Conservation (phyloP, 169 alveolate genomes). For the Perkinsus marinus region DNA sequence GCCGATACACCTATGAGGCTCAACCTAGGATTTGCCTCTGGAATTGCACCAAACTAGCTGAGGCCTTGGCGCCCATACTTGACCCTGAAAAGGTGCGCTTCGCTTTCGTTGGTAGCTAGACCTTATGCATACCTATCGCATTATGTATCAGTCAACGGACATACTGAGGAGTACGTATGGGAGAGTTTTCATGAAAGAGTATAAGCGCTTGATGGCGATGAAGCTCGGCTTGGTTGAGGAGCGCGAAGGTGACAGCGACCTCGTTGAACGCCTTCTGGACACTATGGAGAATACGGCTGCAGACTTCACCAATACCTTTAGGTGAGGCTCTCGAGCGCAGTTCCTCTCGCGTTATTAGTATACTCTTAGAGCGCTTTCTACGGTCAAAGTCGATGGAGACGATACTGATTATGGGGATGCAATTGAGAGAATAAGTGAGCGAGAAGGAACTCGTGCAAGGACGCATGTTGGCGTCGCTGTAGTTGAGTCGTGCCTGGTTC, state of each 20-base stretch:
- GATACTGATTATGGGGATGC: not conserved
- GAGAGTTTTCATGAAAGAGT: conserved; percentile 14
- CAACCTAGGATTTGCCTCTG: conserved; percentile 48
- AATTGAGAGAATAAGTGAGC: not conserved
- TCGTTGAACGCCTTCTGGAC: conserved; percentile 11
- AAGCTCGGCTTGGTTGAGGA: conserved; percentile 24
- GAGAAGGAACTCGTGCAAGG: not conserved
- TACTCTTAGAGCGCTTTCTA: not conserved
- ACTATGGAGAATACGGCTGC: conserved; percentile 21
- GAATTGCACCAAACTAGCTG: conserved; percentile 34
- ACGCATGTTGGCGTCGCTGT: not conserved
- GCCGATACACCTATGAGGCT: conserved; percentile 41
- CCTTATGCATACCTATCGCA: no score
- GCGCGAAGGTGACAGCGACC: not conserved
- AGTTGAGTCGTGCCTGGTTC: not conserved
- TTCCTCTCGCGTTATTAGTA: no score
- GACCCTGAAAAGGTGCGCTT: not conserved
- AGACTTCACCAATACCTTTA: conserved; percentile 38
- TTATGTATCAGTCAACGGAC: not conserved
- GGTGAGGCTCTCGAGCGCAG: conserved; percentile 5
- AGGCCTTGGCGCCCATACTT: conserved; percentile 21
- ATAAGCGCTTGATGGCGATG: conserved; percentile 20
- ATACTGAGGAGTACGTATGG: conserved; percentile 12
- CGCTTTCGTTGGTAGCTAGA: not conserved
- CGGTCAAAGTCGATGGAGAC: not conserved